A percentile compares a stretch with the other conserved stretches of the same genome.
Conservation (phyloP, 179 eudicot genomes). For the Silene noctiflora region DNA sequence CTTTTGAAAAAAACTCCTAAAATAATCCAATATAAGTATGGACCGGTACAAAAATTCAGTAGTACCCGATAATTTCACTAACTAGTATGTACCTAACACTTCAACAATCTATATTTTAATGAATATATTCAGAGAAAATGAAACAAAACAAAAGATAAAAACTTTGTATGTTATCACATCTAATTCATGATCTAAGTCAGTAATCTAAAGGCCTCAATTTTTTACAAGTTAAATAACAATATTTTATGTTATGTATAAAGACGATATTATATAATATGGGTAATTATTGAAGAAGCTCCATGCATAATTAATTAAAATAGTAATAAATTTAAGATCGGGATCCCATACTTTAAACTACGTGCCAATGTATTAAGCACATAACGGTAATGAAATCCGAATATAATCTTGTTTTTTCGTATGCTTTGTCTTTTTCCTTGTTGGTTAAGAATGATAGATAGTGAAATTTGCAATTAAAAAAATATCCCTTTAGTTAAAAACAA, state of each 20-base stretch:
- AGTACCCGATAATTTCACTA: too few species aligned
- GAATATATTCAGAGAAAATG: too few species aligned
- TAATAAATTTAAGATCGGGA: constrained; percentile 16
- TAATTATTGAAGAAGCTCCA: constrained; percentile 9
- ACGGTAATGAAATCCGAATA: constrained; percentile 19
- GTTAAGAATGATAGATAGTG: constrained; percentile 21
- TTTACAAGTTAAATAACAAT: background rate
- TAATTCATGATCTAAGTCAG: too few species aligned
- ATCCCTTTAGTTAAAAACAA: constrained; percentile 20
- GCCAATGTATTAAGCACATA: constrained; percentile 23
- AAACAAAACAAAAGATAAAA: too few species aligned
- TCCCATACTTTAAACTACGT: constrained; percentile 11
- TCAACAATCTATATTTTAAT: too few species aligned
- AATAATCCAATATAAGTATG: too few species aligned
- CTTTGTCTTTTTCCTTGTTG: constrained; percentile 27
- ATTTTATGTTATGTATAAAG: too few species aligned
- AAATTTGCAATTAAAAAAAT: constrained; percentile 23
- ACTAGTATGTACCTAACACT: too few species aligned
- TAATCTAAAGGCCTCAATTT: too few species aligned
- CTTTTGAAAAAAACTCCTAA: too few species aligned
- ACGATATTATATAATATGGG: background rate
- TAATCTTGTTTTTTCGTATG: constrained; percentile 23
- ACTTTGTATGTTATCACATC: too few species aligned
- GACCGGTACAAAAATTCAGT: too few species aligned
- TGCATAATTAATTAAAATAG: constrained; percentile 10